Evolutionary conservation across 2,329 filamentous ascomycete genomes (phyloP), one percentile per base, ranked within the genome.

Genomic region (Westerdykella ornata): DNA sequence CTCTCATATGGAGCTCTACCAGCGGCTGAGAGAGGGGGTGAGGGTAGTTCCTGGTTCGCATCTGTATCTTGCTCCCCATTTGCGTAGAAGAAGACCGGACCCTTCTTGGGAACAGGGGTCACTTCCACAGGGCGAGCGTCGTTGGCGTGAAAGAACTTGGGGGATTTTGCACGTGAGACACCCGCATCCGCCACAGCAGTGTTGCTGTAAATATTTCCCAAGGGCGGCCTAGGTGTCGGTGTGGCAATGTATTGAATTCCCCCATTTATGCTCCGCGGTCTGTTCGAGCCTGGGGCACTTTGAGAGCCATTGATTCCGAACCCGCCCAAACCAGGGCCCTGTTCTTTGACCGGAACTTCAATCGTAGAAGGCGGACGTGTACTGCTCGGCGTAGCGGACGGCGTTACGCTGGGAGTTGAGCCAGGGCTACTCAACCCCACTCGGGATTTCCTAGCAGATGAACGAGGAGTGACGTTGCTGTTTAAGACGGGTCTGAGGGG

Each of bases 61-160:
- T 43, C 54, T 13, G 63, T 57, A 34, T 71, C 69, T 45, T 69
- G 56, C 35, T 73, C 71, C 15, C 73, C 66, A 49, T 73, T 74
- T 4, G 72, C 72, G 51, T 76, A 73, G 48, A 75, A 70, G 57
- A 77, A 76, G 1, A 65, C 62, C 4, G 70, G 60, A 29, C 66
- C 60, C 51, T 74, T 77, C 62, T 67, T 70, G 63, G 30, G 30
- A 13, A 7, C 30, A 17, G 16, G 30, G 30, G n/a, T 33, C 13
- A 17, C 16, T 8, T 26, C 22, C 22, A 9, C 22, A 13, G 58
- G 42, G 55, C 62, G 43, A 30, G 77, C 84, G 53, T 95, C 87
- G 62, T 82, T 87, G 19, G 89, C 92, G 62, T 94, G 89, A 64
- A 98, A 96, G 74, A 97, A 97, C 69, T 88, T 90, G 39, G 82